Evolutionary conservation across 768 basidiomycete species (phyloP).

Genomic region (Leccinum uliginosum): DNA sequence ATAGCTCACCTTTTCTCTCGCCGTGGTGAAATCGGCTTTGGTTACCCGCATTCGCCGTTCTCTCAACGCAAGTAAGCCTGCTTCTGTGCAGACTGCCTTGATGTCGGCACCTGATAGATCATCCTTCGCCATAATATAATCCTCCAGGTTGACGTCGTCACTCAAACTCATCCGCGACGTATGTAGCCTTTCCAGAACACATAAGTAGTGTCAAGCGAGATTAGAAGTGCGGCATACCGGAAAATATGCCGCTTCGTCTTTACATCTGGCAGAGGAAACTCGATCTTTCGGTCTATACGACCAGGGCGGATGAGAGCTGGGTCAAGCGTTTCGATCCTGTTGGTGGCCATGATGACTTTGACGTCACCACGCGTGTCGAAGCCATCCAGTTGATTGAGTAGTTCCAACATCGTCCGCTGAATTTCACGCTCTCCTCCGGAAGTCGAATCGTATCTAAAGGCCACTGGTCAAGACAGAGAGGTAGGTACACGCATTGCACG

Average conservation of each 20-base stretch:
- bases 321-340: conserved; percentile 94
- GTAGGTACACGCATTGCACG: conserved; percentile 16
- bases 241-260: conserved; percentile 99
- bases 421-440: conserved; percentile 99
- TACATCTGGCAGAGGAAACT: conserved; percentile 94
- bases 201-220: conserved; percentile 4
- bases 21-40: conserved; percentile 84
- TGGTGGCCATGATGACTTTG: conserved; percentile 99
- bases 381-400: conserved; percentile 98
- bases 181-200: conserved; percentile 54
- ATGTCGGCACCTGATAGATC: conserved; percentile 97
- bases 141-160: conserved; percentile 90
- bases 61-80: conserved; percentile 90
- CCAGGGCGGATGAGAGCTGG: conserved; percentile 98
- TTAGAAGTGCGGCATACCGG: conserved; percentile 44
- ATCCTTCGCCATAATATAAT: conserved; percentile 93
- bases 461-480: conserved; percentile 3
- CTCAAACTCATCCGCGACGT: conserved; percentile 91
- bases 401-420: conserved; percentile 97
- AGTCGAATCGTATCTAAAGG: conserved; percentile 87
- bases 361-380: conserved; percentile 99
- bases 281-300: conserved; percentile 98
- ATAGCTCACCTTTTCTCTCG: conserved; percentile 81
- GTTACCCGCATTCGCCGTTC: conserved; percentile 94
- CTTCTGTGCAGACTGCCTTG: conserved; percentile 98